Evolutionary conservation across 2,329 filamentous ascomycete species (phyloP), one percentile per base, ranked within the genome.

Genomic region (Exophiala bonariae): DNA sequence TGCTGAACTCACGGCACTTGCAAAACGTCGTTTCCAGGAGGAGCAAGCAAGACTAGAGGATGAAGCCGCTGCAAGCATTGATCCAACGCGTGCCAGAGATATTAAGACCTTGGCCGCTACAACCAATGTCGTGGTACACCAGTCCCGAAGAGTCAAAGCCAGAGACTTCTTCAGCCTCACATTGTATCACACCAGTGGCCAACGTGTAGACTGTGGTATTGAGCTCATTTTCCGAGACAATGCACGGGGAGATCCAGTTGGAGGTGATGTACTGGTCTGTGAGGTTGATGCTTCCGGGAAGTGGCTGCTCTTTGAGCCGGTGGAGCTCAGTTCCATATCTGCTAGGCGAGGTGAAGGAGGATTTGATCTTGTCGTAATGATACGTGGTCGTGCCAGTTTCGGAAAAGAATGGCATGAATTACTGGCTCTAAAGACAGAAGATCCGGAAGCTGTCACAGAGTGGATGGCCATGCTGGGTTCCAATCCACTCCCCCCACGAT

Each of bases 241-340:
- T 58, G 76, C 82, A 18, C 75, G 79, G n/a, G 79, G 81, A 39
- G 76, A 79, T 28, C 80, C 85, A 53, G 74, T 37, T 17, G 57
- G 80, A 39, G 90, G 92, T 5, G 93, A 99, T 65, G 66, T 99
- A n/a, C 79, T 99, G 17, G 86, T 99, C 47, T 91, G 92, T 57
- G 91, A 97, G 66, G 82, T 90, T n/a, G 89, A 90, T 35, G 79
- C 81, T 42, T 78, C 79, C 4, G 83, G 86, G 11, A 81, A 83
- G 43, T 97, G 89, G 83, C 78, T 99, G 3, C 77, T 99, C 0
- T 96, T 99, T 61, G 87, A 91, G n/a, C 92, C 93, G 1, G 77
- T 96, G n/a, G 77, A 84, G 14, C 77, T 82, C 54, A 75, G 78
- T 28, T 78, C 81, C 50, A 78, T 95, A 16, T 97, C 93, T 10